Conservation (phyloP, 2,329 filamentous ascomycete species). For the Diplodia sapinea region DNA sequence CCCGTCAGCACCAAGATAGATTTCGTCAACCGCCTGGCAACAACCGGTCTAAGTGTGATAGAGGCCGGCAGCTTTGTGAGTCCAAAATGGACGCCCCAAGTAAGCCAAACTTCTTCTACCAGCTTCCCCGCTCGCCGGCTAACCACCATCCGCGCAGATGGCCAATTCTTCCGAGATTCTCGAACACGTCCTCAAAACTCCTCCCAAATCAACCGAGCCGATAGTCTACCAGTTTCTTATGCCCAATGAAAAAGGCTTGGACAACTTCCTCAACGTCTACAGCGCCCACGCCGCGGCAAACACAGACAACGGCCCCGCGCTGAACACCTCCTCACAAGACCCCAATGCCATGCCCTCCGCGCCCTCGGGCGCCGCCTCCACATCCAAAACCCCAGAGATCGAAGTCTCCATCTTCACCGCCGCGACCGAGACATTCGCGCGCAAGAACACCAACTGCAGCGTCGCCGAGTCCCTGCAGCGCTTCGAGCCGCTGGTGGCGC, state of each 20-base stretch:
- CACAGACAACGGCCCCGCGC: slow-evolving; percentile 46
- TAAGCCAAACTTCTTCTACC: slow-evolving; percentile 21
- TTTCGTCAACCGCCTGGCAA: slow-evolving; percentile 71
- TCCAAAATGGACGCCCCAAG: slow-evolving; percentile 82
- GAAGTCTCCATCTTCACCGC: slow-evolving; percentile 83
- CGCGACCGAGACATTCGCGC: slow-evolving; percentile 79
- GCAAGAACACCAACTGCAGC: slow-evolving; percentile 81
- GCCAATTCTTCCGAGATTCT: slow-evolving; percentile 78
- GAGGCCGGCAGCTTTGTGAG: slow-evolving; percentile 84
- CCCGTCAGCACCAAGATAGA: slow-evolving; percentile 76
- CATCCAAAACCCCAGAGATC: slow-evolving; percentile 58
- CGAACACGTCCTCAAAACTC: slow-evolving; percentile 66
- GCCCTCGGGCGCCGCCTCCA: slow-evolving; percentile 43
- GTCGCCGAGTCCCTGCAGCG: slow-evolving; percentile 74
- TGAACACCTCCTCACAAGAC: slow-evolving; percentile 51
- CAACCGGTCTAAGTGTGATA: slow-evolving; percentile 73
- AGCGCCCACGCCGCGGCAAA: slow-evolving; percentile 53
- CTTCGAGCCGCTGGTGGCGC: slow-evolving; percentile 72
- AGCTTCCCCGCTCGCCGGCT: slow-evolving; percentile 6
- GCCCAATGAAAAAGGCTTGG: slow-evolving; percentile 75
- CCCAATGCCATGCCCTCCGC: slow-evolving; percentile 51
- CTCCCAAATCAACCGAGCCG: slow-evolving; percentile 59
- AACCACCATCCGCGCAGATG: slow-evolving; percentile 63
- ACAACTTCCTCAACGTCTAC: slow-evolving; percentile 64
- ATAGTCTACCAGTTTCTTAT: slow-evolving; percentile 82